Base-by-base conservation (phyloP, 106 monocot species). In the Xerophyta viscosa region DNA sequence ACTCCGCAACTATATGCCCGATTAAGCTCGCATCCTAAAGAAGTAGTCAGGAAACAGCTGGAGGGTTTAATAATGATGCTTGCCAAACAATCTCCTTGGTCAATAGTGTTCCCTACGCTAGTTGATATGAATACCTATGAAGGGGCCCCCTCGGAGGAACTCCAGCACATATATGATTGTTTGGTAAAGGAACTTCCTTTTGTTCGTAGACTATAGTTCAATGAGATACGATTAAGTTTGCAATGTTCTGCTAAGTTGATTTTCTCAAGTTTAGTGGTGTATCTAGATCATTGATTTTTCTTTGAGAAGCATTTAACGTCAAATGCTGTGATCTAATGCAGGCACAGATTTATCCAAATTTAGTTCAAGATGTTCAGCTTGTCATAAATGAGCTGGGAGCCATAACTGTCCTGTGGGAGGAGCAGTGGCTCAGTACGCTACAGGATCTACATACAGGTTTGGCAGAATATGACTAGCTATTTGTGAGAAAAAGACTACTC, bases 371-470 rank as follows among this genome's bases (percentile, higher is more conserved):
- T 79, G 98, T 86, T 67, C 76, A 68, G 47, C 77, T 98, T 58
- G 79, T 82, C 24, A 86, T 90, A 56, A 79, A 72, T 63, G 79
- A 90, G 61, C 69, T 98, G 10, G 90, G 74, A 25, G 58, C 62
- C 24, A 83, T 98, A 15, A 98, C 90, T 48, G 73, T 90, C 52
- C 86, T 98, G 50, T 98, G 98, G 98, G 98, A 98, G 70, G 98
- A 98, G 63, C 98, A 86, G 25, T 98, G 98, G 98, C 79, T 98
- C 20, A 86, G 77, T 64, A 98, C 86, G 23, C 79, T 98, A 57
- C 98, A 98, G 57, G 98, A 98, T 90, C 86, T 98, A 56, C 98
- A 77, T 79, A 66, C 78, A 57, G 98, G 98, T 90, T 70, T 56
- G 20, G 4, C 8, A 8, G n/a, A 44, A 3, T 33, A 33, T 33